phyloP scores from a whole-genome alignment of 1,139 yeast genomes.

The Hyphopichia wangnamkhiaoensis region DNA sequence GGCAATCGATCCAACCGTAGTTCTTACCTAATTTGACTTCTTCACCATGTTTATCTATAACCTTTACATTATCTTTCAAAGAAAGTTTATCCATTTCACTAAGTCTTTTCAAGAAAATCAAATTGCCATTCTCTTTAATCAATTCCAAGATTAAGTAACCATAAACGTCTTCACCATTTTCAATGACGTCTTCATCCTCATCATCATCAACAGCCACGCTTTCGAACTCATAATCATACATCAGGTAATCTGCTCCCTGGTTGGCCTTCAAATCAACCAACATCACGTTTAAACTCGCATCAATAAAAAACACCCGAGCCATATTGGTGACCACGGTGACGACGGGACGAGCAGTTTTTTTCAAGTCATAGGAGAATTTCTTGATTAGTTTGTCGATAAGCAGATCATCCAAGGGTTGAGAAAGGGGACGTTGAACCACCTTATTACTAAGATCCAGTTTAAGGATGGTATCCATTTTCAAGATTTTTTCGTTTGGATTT shows the following conservation, averaged over 20 bases:
- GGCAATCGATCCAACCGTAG: constrained; percentile 51
- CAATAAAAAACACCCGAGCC: constrained; percentile 47
- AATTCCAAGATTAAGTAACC: constrained; percentile 70
- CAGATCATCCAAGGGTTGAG: constrained; percentile 33
- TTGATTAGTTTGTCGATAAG: constrained; percentile 44
- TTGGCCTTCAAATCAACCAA: constrained; percentile 48
- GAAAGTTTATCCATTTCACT: constrained; percentile 22
- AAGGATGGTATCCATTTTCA: constrained; percentile 42
- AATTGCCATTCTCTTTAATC: constrained; percentile 54
- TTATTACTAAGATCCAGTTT: constrained; percentile 38
- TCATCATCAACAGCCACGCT: constrained; percentile 34
- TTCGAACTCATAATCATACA: constrained; percentile 77
- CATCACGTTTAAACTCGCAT: constrained; percentile 38
- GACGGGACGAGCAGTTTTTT: constrained; percentile 36
- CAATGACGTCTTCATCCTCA: constrained; percentile 35
- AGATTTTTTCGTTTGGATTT: constrained; percentile 38
- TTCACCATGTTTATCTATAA: constrained; percentile 35
- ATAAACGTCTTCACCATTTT: constrained; percentile 30
- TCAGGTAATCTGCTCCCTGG: constrained; percentile 63
- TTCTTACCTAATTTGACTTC: constrained; percentile 36
- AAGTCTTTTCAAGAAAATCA: constrained; percentile 56
- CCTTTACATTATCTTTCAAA: constrained; percentile 35
- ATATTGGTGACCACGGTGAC: constrained; percentile 51
- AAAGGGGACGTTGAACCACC: constrained; percentile 20
- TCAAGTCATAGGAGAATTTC: constrained; percentile 35